Conservation (phyloP, 495 filamentous ascomycete genomes). For the Glarea lozoyensis region DNA sequence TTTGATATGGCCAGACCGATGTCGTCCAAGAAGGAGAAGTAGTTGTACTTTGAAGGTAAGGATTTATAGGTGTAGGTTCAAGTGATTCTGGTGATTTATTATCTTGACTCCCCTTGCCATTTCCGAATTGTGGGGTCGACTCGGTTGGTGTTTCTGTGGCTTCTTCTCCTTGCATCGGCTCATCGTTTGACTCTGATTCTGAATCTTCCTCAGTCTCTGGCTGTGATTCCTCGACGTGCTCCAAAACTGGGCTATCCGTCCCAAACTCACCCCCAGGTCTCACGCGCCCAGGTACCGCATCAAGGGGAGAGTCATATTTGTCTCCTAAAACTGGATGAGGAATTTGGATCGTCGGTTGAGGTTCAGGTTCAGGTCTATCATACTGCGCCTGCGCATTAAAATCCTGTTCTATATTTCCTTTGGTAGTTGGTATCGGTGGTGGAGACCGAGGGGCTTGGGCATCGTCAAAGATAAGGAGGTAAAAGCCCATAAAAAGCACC, state of each 20-base stretch:
- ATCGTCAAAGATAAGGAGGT: neutral
- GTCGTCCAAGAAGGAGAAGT: too few relatives aligned
- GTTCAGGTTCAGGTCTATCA: neutral
- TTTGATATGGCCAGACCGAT: too few relatives aligned
- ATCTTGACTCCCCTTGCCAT: too few relatives aligned
- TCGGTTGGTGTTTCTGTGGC: neutral
- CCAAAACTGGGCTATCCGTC: neutral
- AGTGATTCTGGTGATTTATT: too few relatives aligned
- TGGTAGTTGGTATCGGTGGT: neutral
- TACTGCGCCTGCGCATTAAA: neutral
- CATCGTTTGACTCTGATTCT: neutral
- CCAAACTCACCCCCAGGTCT: neutral
- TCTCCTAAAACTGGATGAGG: neutral
- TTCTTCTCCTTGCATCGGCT: neutral
- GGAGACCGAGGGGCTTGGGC: neutral
- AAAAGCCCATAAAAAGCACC: neutral
- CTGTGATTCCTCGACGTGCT: neutral
- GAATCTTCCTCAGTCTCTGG: neutral
- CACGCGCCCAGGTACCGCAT: neutral
- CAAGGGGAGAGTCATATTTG: conserved; percentile 1
- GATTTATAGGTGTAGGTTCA: too few relatives aligned
- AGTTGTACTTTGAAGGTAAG: too few relatives aligned
- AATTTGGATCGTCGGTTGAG: neutral
- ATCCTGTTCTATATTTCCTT: neutral
- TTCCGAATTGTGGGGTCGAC: too few relatives aligned